Evolutionary conservation across 139 green algal genomes (phyloP).

Genomic region (Marvania coccoides): DNA sequence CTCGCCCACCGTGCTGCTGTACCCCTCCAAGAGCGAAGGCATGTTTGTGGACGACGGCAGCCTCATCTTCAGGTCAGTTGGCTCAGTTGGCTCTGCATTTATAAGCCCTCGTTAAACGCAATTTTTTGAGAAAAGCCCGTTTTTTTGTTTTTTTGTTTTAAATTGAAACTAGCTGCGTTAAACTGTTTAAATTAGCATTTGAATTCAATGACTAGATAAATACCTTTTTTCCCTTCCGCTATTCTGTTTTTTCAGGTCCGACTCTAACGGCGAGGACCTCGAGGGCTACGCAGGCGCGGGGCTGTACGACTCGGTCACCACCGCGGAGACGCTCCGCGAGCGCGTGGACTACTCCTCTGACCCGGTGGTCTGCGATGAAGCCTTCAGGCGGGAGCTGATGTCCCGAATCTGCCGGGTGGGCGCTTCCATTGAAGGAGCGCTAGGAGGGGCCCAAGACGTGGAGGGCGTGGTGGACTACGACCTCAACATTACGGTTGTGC

Average conservation of each 20-base stretch:
- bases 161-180: too few species aligned
- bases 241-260: constrained; percentile 88
- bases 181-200: too few species aligned
- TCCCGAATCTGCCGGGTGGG: constrained; percentile 41
- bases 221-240: too few species aligned
- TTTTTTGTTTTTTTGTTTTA: too few species aligned
- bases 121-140: too few species aligned
- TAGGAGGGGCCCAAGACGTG: constrained; percentile 79
- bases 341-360: constrained; percentile 77
- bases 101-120: too few species aligned
- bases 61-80: constrained; percentile 12
- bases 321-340: constrained; percentile 57
- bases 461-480: constrained; percentile 87
- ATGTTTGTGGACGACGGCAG: constrained; percentile 75
- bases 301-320: constrained; percentile 91
- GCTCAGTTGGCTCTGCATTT: too few species aligned
- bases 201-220: too few species aligned
- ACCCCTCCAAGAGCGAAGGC: constrained; percentile 80
- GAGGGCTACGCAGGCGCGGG: constrained; percentile 90
- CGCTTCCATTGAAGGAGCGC: constrained; percentile 9
- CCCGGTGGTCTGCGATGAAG: constrained; percentile 61
- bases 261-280: constrained; percentile 95
- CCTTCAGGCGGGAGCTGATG: constrained; percentile 55
- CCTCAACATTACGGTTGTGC: constrained; percentile 83
- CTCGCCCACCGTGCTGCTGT: constrained; percentile 70